Evolutionary conservation across 208 protist species (phyloP).

Genomic region (Trypanosoma boissoni): DNA sequence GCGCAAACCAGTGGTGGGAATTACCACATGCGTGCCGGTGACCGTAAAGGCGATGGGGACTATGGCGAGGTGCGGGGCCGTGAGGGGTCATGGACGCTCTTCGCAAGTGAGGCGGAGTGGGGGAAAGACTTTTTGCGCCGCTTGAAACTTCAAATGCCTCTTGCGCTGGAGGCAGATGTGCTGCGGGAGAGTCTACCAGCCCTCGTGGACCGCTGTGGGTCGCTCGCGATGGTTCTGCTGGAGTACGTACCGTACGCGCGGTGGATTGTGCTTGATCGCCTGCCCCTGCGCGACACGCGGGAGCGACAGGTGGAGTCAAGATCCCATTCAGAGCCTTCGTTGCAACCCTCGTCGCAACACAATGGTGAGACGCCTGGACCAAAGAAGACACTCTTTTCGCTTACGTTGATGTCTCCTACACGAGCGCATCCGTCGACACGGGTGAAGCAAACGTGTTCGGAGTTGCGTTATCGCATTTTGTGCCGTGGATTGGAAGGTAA

Average conservation of each 20-base stretch:
- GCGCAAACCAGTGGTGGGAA: background rate
- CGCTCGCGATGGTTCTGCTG: slow-evolving; percentile 39
- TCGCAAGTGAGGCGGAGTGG: slow-evolving; percentile 15
- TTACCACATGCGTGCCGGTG: background rate
- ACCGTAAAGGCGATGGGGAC: background rate
- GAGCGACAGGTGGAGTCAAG: too few species aligned
- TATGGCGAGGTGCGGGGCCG: background rate
- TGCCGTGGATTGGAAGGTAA: slow-evolving; percentile 22
- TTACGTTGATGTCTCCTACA: slow-evolving; percentile 4
- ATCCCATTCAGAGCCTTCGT: background rate
- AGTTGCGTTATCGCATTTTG: slow-evolving; percentile 32
- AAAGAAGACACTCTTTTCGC: slow-evolving; percentile 23
- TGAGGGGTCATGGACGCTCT: background rate
- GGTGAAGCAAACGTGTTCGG: slow-evolving; percentile 25
- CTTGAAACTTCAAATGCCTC: slow-evolving; percentile 1
- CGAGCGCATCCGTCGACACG: background rate
- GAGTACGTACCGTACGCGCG: slow-evolving; percentile 68
- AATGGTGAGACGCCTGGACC: slow-evolving; percentile 3
- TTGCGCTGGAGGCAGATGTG: slow-evolving; percentile 42
- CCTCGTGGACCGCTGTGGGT: slow-evolving; percentile 37
- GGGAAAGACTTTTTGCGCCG: slow-evolving; percentile 16
- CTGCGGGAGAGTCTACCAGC: slow-evolving; percentile 58
- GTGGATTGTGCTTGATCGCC: slow-evolving; percentile 56
- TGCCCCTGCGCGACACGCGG: background rate
- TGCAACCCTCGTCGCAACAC: background rate